Evolutionary conservation across 805 yeast species (phyloP).

Genomic region (Monosporozyma siamensis): DNA sequence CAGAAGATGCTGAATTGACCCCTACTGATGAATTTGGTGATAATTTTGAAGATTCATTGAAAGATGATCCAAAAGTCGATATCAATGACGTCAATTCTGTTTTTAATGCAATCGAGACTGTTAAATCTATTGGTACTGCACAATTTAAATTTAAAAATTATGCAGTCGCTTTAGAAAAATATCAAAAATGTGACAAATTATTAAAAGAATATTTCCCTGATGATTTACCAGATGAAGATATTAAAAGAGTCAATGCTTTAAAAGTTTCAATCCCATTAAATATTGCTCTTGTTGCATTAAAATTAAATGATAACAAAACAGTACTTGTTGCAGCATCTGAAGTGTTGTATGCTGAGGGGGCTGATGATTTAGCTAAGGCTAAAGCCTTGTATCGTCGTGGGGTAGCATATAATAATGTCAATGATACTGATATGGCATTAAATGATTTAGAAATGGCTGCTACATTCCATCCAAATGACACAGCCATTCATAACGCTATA

Average conservation of each 20-base stretch:
- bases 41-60: constrained; percentile 62
- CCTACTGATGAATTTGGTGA: constrained; percentile 80
- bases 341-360: constrained; percentile 51
- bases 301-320: constrained; percentile 44
- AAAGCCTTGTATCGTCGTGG: constrained; percentile 88
- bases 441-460: constrained; percentile 58
- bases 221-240: constrained; percentile 42
- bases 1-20: constrained; percentile 35
- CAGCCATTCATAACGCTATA: constrained; percentile 58
- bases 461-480: constrained; percentile 56
- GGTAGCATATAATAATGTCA: constrained; percentile 50
- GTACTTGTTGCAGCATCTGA: constrained; percentile 53
- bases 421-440: constrained; percentile 64
- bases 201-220: constrained; percentile 62
- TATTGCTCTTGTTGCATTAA: constrained; percentile 64
- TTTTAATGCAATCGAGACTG: constrained; percentile 48
- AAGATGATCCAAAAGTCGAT: constrained; percentile 63
- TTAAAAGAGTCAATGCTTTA: constrained; percentile 40
- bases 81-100: constrained; percentile 54
- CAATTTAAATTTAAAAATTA: constrained; percentile 58
- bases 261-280: constrained; percentile 62
- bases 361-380: constrained; percentile 61
- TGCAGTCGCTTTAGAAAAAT: constrained; percentile 53
- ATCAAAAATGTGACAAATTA: constrained; percentile 61
- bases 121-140: constrained; percentile 72